These are phyloP conservation scores for Friedmanniomyces simplex DNA, from an alignment of 495 filamentous ascomycete species.

Conservation along the genomic window DNA sequence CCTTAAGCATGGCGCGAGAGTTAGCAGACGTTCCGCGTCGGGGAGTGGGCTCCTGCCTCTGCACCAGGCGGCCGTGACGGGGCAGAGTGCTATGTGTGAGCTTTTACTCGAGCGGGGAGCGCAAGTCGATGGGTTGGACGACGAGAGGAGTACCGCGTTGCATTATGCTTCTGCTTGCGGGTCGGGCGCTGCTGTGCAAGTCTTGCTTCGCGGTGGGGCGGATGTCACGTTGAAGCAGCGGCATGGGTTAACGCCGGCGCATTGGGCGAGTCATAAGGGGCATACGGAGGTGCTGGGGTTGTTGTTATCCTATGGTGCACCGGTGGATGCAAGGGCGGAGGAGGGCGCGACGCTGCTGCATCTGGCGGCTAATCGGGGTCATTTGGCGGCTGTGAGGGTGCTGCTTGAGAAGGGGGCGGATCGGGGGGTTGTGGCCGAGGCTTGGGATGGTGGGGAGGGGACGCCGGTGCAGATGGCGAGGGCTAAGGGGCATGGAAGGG, in stretches of 20 bases:
- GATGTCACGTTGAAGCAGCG: not conserved
- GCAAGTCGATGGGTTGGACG: constrained; percentile 9
- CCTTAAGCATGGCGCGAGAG: constrained; percentile 10
- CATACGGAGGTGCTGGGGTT: constrained; percentile 13
- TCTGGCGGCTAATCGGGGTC: constrained; percentile 15
- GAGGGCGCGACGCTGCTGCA: constrained; percentile 13
- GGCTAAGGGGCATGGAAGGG: constrained; percentile 10
- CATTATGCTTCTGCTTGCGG: constrained; percentile 13
- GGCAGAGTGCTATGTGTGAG: constrained; percentile 4
- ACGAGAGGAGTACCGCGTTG: constrained; percentile 10
- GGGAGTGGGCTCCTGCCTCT: constrained; percentile 5
- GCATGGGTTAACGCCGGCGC: constrained; percentile 11
- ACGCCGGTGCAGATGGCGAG: constrained; percentile 12
- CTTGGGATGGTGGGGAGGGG: constrained; percentile 12
- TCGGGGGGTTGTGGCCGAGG: not conserved
- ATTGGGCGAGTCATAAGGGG: constrained; percentile 17
- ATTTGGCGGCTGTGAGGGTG: constrained; percentile 5
- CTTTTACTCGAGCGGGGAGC: constrained; percentile 12
- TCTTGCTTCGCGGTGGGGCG: constrained; percentile 10
- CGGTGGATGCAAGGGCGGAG: constrained; percentile 6
- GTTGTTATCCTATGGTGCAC: constrained; percentile 6
- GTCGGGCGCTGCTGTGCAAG: not conserved
- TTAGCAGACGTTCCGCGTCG: constrained; percentile 2
- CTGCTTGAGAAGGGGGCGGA: constrained; percentile 14
- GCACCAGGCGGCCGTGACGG: constrained; percentile 17